These are phyloP conservation scores for Fallopia convolvulus DNA, from an alignment of 148 eudicot species.

Conservation along the genomic window DNA sequence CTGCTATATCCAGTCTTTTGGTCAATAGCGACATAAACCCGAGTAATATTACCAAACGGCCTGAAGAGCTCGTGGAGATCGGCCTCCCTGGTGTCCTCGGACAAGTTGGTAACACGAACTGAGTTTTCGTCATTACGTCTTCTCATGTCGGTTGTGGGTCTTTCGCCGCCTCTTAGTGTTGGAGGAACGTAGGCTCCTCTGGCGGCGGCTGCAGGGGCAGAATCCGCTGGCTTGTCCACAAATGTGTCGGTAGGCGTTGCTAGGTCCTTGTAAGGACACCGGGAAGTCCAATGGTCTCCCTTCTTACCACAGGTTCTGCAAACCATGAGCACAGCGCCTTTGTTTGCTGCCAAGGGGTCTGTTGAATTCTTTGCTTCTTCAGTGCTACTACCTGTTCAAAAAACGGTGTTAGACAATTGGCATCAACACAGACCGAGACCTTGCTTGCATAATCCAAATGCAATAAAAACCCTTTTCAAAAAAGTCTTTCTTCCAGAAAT, in stretches of 20 bases:
- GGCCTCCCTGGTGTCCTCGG: conserved; percentile 89
- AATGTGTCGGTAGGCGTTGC: conserved; percentile 49
- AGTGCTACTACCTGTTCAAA: conserved; percentile 45
- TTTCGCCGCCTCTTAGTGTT: conserved; percentile 67
- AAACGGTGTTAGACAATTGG: neutral
- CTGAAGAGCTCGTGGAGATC: conserved; percentile 83
- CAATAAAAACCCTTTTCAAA: too few relatives aligned
- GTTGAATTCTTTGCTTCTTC: conserved; percentile 55
- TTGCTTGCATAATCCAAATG: neutral
- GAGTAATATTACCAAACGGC: conserved; percentile 64
- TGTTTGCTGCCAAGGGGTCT: conserved; percentile 45
- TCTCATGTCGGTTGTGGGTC: conserved; percentile 71
- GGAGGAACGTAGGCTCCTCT: conserved; percentile 84
- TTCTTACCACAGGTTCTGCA: conserved; percentile 89
- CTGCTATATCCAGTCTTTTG: conserved; percentile 89
- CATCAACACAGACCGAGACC: neutral
- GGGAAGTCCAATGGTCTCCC: conserved; percentile 93
- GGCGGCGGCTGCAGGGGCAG: conserved; percentile 34
- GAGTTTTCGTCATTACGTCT: conserved; percentile 95
- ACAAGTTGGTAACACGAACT: conserved; percentile 85
- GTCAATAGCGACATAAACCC: conserved; percentile 89
- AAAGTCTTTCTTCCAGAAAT: too few relatives aligned
- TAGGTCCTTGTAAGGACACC: conserved; percentile 91
- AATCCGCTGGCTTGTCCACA: conserved; percentile 40
- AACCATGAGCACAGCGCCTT: conserved; percentile 82